Evolutionary conservation across 257 asterid genomes (phyloP), one percentile per base, ranked within the genome.

Genomic region (Rehmannia glutinosa): DNA sequence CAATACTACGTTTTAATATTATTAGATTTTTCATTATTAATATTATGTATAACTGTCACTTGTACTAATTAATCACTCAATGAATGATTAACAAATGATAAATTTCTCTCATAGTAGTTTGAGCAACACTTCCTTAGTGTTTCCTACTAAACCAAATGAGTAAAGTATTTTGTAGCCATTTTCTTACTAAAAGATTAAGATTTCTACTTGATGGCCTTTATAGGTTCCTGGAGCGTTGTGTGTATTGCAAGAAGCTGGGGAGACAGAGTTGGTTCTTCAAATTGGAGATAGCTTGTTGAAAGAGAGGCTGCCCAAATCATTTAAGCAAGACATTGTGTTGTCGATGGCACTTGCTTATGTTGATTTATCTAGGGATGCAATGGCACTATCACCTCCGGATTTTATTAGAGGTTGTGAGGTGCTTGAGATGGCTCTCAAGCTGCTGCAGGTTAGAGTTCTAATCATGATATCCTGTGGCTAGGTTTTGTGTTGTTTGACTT

Each of bases 161-260:
- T 17, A 9, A 21, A 41, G 49, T 50, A 9, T 24, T 63, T 11
- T 0, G 38, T 2, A 42, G 15, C 7, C 53, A 20, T 21, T 46
- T n/a, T 11, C 49, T 51, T 51, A 16, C 12, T 3, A 8, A 32
- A 41, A 10, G 35, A 33, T n/a, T 17, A 51, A 21, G 8, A 13
- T 41, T 21, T 70, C 11, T 13, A 12, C 62, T 41, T 50, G 64
- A 64, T 21, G 73, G 39, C 16, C 38, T 49, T 54, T 58, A 2
- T 69, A 94, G 99, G 92, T 94, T 69, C 93, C 99, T 16, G 97
- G 97, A 73, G 93, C 96, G 16, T 69, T 94, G 79, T 79, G 95
- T 70, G 96, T 87, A 15, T 78, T 94, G 79, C 99, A 90, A 87
- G 99, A 94, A 70, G 80, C 97, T 30, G 99, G 99, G 69, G 97